Evolutionary conservation across 2,329 filamentous ascomycete genomes (phyloP), one percentile per base, ranked within the genome.

Genomic region (Microdochium paspali): DNA sequence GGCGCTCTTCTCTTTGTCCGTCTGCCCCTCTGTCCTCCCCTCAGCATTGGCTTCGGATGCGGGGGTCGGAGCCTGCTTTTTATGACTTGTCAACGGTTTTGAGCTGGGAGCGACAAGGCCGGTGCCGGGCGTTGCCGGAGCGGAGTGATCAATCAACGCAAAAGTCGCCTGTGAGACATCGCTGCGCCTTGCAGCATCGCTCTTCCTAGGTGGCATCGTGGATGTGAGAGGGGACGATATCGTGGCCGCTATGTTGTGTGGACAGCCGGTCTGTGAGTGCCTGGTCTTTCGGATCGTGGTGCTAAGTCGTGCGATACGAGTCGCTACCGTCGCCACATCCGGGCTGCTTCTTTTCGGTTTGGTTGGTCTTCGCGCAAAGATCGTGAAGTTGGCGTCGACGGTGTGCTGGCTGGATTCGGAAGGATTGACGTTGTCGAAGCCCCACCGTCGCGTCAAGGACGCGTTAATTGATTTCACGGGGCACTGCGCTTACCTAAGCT

Each of bases 141-240:
- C 45, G 31, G 49, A 32, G 35, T 49, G 56, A 46, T 75, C 72
- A 51, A 66, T 65, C 24, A 65, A 66, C 32, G 67, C 67, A 43
- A 73, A 69, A 28, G 68, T 66, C 9, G 71, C 68, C 46, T 66
- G 67, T 10, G 74, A 71, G 40, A 66, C 67, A 53, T 74, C 70
- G 65, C 68, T 71, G 51, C 64, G 67, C 51, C 66, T 67, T 39
- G 59, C 48, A 24, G 64, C 56, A 54, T 78, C 76, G 52, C 70
- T 74, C 61, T 82, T 82, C 46, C 73, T 71, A 24, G 77, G 69
- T 44, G 77, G 74, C 78, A 81, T 80, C 47, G 55, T 51, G 53
- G 45, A 44, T 47, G 47, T 28, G 26, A 28, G 26, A 13, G 7
- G 26, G 26, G 26, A 28, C n/a, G n/a, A n/a, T n/a, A n/a, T n/a